Conservation (phyloP, 345 rosid genomes). For the Excoecaria cochinchinensis region DNA sequence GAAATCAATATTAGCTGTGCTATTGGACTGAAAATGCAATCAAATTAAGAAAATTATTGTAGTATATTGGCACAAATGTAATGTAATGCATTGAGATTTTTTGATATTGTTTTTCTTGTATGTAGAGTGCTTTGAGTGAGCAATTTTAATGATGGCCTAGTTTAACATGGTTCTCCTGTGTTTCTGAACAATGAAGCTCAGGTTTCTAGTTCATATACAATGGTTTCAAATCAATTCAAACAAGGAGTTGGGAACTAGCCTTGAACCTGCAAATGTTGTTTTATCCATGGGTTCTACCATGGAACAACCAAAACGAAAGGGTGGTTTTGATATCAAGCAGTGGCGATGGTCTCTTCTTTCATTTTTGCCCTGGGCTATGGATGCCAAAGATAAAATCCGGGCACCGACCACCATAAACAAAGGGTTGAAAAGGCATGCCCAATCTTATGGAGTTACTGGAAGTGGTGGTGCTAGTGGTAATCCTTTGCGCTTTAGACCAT, state of each 20-base stretch:
- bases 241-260: slow-evolving; percentile 39
- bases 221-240: slow-evolving; percentile 38
- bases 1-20: not conserved
- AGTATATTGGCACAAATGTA: not conserved
- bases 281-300: slow-evolving; percentile 6
- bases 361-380: slow-evolving; percentile 49
- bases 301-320: slow-evolving; percentile 42
- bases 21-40: not conserved
- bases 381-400: slow-evolving; percentile 29
- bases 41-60: not conserved
- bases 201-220: slow-evolving; percentile 35
- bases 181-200: slow-evolving; percentile 44
- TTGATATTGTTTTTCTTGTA: not conserved
- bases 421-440: slow-evolving; percentile 53
- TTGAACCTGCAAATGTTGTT: slow-evolving; percentile 25
- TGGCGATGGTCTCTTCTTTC: slow-evolving; percentile 69
- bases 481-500: slow-evolving; percentile 75
- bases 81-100: not conserved
- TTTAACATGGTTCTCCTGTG: slow-evolving; percentile 12
- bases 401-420: slow-evolving; percentile 63
- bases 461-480: slow-evolving; percentile 19
- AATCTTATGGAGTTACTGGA: slow-evolving; percentile 25
- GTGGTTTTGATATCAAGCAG: slow-evolving; percentile 39
- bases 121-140: not conserved
- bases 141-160: slow-evolving; percentile 11